Evolutionary conservation across 169 alveolate species (phyloP).

Genomic region (Eimeria necatrix): DNA sequence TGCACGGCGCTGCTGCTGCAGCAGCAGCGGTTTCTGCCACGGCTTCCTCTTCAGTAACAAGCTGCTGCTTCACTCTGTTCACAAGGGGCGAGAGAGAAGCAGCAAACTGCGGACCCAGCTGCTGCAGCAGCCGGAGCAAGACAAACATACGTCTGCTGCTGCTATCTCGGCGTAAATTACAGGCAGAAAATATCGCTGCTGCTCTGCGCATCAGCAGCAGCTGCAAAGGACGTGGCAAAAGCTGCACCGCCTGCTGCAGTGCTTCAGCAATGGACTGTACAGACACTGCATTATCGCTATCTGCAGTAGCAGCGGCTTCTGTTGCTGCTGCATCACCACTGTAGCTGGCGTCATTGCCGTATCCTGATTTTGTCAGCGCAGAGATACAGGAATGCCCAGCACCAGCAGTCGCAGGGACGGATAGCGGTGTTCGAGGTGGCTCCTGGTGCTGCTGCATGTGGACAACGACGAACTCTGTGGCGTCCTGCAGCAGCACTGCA

Average conservation of each 20-base stretch:
- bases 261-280: constrained; percentile 20
- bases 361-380: not conserved
- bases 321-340: constrained; percentile 22
- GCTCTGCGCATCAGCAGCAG: constrained; percentile 21
- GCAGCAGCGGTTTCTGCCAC: constrained; percentile 62
- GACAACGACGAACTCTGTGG: constrained; percentile 40
- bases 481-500: constrained; percentile 61
- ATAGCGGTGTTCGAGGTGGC: not conserved
- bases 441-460: constrained; percentile 44
- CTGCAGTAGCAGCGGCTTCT: constrained; percentile 24
- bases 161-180: not conserved
- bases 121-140: constrained; percentile 32
- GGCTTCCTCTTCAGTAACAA: constrained; percentile 30
- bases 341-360: not conserved
- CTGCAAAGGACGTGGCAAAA: constrained; percentile 8
- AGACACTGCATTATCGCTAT: not conserved
- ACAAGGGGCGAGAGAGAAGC: constrained; percentile 27
- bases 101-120: constrained; percentile 17
- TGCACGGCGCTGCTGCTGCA: not conserved
- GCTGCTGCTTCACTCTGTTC: not conserved
- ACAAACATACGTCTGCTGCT: constrained; percentile 11
- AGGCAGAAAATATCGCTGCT: constrained; percentile 5
- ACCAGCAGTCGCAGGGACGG: constrained; percentile 7
- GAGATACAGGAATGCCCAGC: not conserved
- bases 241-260: constrained; percentile 49